Conservation (phyloP, 306 rosid species). For the Corylus heterophylla region DNA sequence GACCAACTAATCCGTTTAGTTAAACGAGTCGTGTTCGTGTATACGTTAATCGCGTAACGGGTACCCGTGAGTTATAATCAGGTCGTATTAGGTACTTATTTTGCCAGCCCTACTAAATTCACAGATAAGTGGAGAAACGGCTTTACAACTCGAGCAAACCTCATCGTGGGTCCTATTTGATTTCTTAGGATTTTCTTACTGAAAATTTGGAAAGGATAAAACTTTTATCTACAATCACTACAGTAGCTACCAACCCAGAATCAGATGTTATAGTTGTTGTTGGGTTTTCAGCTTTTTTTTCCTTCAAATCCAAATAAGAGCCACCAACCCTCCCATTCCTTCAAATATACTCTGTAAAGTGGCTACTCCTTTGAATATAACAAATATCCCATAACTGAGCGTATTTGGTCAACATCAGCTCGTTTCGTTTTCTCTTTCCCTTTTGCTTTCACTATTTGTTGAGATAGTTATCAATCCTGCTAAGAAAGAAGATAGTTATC, state of each 20-base stretch:
- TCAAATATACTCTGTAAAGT: neutral
- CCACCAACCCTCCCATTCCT: neutral
- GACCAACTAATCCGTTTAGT: too few relatives aligned
- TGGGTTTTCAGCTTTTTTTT: neutral
- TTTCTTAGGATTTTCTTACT: neutral
- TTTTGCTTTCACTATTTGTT: neutral
- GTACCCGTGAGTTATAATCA: too few relatives aligned
- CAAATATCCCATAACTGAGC: neutral
- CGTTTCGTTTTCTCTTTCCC: neutral
- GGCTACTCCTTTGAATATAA: neutral
- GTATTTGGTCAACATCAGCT: neutral
- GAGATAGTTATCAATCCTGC: too few relatives aligned
- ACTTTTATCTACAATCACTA: neutral
- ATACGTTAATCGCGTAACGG: too few relatives aligned
- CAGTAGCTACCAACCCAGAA: neutral
- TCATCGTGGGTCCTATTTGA: neutral
- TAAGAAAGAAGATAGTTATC: too few relatives aligned
- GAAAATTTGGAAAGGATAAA: neutral
- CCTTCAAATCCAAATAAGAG: neutral
- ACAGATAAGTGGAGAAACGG: too few relatives aligned
- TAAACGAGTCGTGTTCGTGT: too few relatives aligned
- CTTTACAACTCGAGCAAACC: neutral
- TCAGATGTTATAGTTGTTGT: neutral
- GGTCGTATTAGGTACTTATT: too few relatives aligned
- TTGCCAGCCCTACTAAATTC: too few relatives aligned